A percentile compares a stretch with the other conserved stretches of the same genome.
Conservation (phyloP, 2,329 filamentous ascomycete species). For the Verruconis gallopava region DNA sequence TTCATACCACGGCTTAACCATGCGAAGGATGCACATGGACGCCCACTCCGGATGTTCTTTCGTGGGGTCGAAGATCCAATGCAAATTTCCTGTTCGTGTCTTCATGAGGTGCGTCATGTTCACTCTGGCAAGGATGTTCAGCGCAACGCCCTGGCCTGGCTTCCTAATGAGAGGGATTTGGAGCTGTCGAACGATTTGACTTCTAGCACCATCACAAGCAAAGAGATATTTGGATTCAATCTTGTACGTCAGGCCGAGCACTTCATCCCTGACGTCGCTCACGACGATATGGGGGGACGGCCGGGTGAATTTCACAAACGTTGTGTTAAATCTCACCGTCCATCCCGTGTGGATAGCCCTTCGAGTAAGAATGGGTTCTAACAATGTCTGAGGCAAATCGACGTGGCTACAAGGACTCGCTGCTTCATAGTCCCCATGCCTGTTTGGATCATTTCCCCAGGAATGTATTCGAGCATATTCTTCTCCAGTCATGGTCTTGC, state of each 20-base stretch:
- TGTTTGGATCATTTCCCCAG: conserved; percentile 30
- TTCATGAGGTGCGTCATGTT: conserved; percentile 39
- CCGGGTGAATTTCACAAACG: not conserved
- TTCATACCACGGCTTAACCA: conserved; percentile 52
- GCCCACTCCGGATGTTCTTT: conserved; percentile 38
- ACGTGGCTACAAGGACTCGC: conserved; percentile 30
- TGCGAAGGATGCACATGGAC: conserved; percentile 38
- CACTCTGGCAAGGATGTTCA: conserved; percentile 36
- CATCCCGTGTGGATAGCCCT: not conserved
- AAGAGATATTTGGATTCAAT: conserved; percentile 45
- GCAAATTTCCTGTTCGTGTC: conserved; percentile 43
- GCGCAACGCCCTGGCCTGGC: conserved; percentile 35
- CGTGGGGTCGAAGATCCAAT: conserved; percentile 47
- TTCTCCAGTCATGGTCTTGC: conserved; percentile 31
- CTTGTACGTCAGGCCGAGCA: conserved; percentile 20
- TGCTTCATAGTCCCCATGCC: conserved; percentile 27
- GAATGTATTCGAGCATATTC: conserved; percentile 31
- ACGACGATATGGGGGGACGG: not conserved
- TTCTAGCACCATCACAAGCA: conserved; percentile 43
- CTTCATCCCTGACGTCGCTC: not conserved
- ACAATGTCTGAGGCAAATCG: conserved; percentile 20
- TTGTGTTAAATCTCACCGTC: not conserved
- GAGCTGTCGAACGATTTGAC: conserved; percentile 33
- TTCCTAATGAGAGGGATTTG: conserved; percentile 33
- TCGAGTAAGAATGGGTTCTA: not conserved